These are phyloP conservation scores for Cystoderma amianthinum DNA, from an alignment of 768 basidiomycete species.

Conservation along the genomic window DNA sequence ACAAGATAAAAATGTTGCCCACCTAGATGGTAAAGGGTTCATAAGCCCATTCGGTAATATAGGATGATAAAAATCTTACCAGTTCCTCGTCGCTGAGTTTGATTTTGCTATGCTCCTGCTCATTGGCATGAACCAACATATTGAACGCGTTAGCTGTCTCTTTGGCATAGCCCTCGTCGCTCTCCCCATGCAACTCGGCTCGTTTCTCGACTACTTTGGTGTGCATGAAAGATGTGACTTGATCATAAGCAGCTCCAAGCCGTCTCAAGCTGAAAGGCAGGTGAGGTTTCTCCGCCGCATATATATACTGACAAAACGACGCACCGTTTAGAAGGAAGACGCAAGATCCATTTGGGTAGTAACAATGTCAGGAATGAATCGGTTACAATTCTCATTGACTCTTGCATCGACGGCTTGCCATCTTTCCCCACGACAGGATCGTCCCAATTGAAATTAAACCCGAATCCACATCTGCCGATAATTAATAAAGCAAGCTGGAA, in stretches of 20 bases:
- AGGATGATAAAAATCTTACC: not conserved
- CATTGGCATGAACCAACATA: slow-evolving; percentile 1
- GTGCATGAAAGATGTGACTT: not conserved
- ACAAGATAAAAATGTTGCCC: slow-evolving; percentile 3
- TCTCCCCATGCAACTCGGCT: not conserved
- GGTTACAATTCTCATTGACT: slow-evolving; percentile 7
- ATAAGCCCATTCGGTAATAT: not conserved
- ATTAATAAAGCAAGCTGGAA: slow-evolving; percentile 5
- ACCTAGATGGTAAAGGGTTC: not conserved
- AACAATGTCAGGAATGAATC: not conserved
- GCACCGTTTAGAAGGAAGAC: not conserved
- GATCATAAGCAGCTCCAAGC: not conserved
- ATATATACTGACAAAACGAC: not conserved
- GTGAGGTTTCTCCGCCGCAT: not conserved
- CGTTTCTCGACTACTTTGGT: not conserved
- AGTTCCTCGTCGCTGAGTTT: slow-evolving; percentile 1
- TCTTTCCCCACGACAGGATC: not conserved
- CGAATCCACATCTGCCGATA: slow-evolving; percentile 6
- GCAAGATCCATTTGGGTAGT: not conserved
- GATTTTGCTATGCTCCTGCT: not conserved
- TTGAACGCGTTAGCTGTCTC: not conserved
- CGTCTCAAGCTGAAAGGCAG: not conserved
- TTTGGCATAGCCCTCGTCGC: not conserved
- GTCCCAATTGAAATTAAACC: slow-evolving; percentile 6
- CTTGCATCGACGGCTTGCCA: slow-evolving; percentile 5